A percentile compares a stretch with the other conserved stretches of the same genome.
phyloP scores from a whole-genome alignment of 225 moss, liverwort and hornwort genomes.

The Pseudoscleropodium purum region DNA sequence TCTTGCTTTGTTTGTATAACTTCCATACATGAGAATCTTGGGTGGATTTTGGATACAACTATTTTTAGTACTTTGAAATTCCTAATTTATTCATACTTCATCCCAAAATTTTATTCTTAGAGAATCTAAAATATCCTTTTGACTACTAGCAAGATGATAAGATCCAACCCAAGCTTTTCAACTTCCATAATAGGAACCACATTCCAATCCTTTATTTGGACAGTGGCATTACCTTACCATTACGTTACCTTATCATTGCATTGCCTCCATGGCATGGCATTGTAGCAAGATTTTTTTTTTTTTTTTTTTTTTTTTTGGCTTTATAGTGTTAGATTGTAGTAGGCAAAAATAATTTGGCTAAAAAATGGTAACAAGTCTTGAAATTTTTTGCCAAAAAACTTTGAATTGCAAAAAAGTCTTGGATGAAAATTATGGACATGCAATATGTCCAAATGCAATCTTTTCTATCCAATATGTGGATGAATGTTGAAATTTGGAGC shows the following conservation, averaged over 20 bases:
- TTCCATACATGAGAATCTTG: accelerated
- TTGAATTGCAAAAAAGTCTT: too few species aligned
- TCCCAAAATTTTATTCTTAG: not conserved
- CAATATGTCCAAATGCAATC: too few species aligned
- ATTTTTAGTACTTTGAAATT: not conserved
- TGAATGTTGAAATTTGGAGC: too few species aligned
- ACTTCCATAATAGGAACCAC: not conserved
- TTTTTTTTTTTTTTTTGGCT: too few species aligned
- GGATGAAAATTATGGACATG: too few species aligned
- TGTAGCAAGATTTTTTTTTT: not conserved
- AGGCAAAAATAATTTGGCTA: too few species aligned
- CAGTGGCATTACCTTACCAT: not conserved
- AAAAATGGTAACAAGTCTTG: too few species aligned
- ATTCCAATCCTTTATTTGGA: not conserved
- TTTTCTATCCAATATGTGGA: too few species aligned
- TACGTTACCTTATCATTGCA: not conserved
- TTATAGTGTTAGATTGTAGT: too few species aligned
- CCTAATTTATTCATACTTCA: not conserved
- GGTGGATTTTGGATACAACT: accelerated
- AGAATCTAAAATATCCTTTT: not conserved
- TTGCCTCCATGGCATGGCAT: not conserved
- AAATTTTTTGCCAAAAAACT: too few species aligned
- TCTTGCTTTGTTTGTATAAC: not conserved
- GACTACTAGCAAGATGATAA: not conserved
- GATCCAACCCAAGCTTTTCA: not conserved